Conservation (phyloP, 495 filamentous ascomycete species). For the Neurospora sp. region DNA sequence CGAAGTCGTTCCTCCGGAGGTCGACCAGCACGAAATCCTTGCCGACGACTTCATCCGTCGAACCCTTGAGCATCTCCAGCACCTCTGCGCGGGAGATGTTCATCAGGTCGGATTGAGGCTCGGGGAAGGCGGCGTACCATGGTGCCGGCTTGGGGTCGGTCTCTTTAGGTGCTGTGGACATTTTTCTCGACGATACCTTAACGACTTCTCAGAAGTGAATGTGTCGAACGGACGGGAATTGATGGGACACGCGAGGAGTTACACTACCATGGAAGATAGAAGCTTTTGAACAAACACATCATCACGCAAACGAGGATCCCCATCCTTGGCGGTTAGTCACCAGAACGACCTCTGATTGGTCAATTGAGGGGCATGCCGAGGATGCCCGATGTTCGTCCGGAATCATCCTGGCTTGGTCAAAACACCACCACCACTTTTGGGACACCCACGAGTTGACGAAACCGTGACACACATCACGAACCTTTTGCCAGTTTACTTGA, state of each 20-base stretch:
- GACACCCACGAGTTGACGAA: neutral
- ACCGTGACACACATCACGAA: neutral
- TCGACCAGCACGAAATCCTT: slow-evolving; percentile 54
- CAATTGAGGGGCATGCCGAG: neutral
- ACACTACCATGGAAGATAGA: neutral
- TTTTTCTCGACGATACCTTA: neutral
- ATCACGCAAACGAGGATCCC: neutral
- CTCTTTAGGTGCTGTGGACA: neutral
- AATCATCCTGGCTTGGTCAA: neutral
- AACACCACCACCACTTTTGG: neutral
- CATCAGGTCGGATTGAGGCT: slow-evolving; percentile 10
- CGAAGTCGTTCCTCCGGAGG: slow-evolving; percentile 50
- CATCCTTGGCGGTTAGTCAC: neutral
- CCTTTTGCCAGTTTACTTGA: too few relatives aligned
- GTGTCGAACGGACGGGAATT: neutral
- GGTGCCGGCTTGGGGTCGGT: neutral
- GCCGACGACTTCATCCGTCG: slow-evolving; percentile 1
- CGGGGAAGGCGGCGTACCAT: slow-evolving; percentile 21
- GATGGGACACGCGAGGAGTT: neutral
- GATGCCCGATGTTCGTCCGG: neutral
- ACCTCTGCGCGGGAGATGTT: slow-evolving; percentile 22
- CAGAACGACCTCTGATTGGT: neutral
- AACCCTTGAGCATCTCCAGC: slow-evolving; percentile 11
- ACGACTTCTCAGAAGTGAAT: neutral
- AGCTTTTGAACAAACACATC: neutral